These are phyloP conservation scores for Posidonia oceanica DNA, from an alignment of 116 monocot species.

Conservation along the genomic window DNA sequence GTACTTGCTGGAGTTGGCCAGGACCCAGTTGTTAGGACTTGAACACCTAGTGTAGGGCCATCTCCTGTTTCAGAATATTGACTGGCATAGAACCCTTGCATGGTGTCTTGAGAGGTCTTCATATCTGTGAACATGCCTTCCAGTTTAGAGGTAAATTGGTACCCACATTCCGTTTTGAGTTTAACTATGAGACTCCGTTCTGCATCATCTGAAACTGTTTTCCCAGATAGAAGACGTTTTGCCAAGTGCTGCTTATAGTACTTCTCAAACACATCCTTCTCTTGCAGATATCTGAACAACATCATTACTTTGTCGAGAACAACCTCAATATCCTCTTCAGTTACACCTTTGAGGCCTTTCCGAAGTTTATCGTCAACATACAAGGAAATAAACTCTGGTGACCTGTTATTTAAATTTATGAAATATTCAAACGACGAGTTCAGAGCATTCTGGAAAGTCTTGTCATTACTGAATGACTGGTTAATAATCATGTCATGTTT, in stretches of 20 bases:
- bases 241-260: conserved; percentile 98
- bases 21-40: conserved; percentile 87
- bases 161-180: conserved; percentile 94
- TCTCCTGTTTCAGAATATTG: conserved; percentile 30
- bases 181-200: conserved; percentile 93
- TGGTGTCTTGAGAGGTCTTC: conserved; percentile 94
- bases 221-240: conserved; percentile 86
- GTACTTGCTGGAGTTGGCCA: conserved; percentile 79
- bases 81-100: conserved; percentile 71
- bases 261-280: conserved; percentile 95
- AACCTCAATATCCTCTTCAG: conserved; percentile 77
- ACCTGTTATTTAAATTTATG: conserved; percentile 80
- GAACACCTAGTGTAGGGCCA: conserved; percentile 61
- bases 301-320: conserved; percentile 96
- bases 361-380: conserved; percentile 90
- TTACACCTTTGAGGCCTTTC: conserved; percentile 64
- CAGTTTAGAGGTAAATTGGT: conserved; percentile 94
- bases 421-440: conserved; percentile 93
- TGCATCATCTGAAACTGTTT: conserved; percentile 90
- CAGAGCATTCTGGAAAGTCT: conserved; percentile 90
- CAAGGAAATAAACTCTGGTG: conserved; percentile 85
- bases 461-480: conserved; percentile 72
- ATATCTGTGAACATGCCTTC: conserved; percentile 99
- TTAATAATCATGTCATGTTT: conserved; percentile 84
- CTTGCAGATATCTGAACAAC: conserved; percentile 80